Evolutionary conservation across 768 basidiomycete genomes (phyloP).

Genomic region (Mycena sanguinolenta): DNA sequence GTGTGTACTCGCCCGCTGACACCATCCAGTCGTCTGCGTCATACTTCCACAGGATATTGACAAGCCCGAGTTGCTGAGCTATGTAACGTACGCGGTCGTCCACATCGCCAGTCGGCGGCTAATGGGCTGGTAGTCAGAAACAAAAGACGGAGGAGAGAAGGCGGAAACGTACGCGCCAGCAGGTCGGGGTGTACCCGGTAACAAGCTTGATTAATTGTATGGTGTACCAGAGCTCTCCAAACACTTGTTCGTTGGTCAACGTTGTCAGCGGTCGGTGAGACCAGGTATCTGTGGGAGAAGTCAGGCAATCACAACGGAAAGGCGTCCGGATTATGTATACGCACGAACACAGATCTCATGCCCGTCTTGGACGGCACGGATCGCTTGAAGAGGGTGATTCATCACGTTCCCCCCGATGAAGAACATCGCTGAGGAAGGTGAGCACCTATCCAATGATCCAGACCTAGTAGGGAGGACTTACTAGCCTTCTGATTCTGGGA

Average conservation of each 20-base stretch:
- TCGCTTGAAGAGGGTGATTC: conserved; percentile 69
- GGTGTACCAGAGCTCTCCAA: conserved; percentile 88
- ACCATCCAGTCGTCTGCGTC: conserved; percentile 57
- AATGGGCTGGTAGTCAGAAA: background rate
- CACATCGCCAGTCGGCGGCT: conserved; percentile 32
- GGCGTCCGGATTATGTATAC: conserved; percentile 31
- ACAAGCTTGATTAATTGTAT: conserved; percentile 67
- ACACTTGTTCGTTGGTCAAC: conserved; percentile 72
- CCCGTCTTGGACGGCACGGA: conserved; percentile 63
- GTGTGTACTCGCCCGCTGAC: background rate
- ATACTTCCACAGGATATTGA: conserved; percentile 80
- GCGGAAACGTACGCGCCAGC: conserved; percentile 56
- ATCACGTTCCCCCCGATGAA: conserved; percentile 71
- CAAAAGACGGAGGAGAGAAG: background rate
- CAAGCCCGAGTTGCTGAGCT: conserved; percentile 29
- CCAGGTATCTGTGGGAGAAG: conserved; percentile 60
- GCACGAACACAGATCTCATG: conserved; percentile 74
- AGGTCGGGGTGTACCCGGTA: conserved; percentile 67
- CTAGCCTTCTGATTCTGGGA: conserved; percentile 72
- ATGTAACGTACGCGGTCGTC: conserved; percentile 37
- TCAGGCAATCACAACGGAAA: background rate
- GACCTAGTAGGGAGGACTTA: conserved; percentile 44
- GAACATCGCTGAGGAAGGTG: conserved; percentile 61
- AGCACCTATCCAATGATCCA: background rate
- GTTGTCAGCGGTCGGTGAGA: conserved; percentile 73